Percentiles rank a stretch among this genome's conserved stretches.
phyloP scores from a whole-genome alignment of 192 early-diverging fungal species.

The Coemansia sp. region DNA sequence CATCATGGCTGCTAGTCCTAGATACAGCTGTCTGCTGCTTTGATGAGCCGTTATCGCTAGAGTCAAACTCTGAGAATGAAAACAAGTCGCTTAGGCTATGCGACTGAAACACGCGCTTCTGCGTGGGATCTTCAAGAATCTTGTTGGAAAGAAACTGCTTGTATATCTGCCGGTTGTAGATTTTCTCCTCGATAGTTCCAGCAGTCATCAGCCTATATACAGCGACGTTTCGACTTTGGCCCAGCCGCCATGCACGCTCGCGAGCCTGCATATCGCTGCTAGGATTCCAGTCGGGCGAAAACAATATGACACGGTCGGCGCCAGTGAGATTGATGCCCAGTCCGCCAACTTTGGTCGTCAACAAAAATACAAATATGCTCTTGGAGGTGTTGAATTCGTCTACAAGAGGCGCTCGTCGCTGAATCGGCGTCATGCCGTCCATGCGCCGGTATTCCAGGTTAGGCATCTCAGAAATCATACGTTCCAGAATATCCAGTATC shows the following conservation, averaged over 20 bases:
- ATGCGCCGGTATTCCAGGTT: slow-evolving; percentile 77
- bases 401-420: slow-evolving; percentile 76
- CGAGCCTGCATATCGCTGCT: slow-evolving; percentile 93
- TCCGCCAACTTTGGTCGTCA: slow-evolving; percentile 98
- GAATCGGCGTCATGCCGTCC: slow-evolving; percentile 94
- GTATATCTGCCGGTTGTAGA: slow-evolving; percentile 96
- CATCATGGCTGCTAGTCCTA: background rate
- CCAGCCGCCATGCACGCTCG: slow-evolving; percentile 93
- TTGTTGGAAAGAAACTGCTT: slow-evolving; percentile 98
- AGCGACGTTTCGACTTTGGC: slow-evolving; percentile 82
- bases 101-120: slow-evolving; percentile 85
- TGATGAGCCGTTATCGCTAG: background rate
- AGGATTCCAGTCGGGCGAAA: slow-evolving; percentile 99
- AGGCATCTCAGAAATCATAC: slow-evolving; percentile 55
- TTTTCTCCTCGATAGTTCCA: slow-evolving; percentile 94
- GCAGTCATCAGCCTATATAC: slow-evolving; percentile 96
- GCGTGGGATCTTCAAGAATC: slow-evolving; percentile 85
- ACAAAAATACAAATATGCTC: slow-evolving; percentile 79
- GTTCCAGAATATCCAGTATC: slow-evolving; percentile 93
- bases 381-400: slow-evolving; percentile 80
- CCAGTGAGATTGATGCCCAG: slow-evolving; percentile 94
- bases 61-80: slow-evolving; percentile 57
- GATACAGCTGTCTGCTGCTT: background rate
- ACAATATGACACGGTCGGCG: slow-evolving; percentile 90
- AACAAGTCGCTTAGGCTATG: slow-evolving; percentile 86